Base-by-base conservation (phyloP, 1,139 yeast genomes). In the Kodamaea alishanica region DNA sequence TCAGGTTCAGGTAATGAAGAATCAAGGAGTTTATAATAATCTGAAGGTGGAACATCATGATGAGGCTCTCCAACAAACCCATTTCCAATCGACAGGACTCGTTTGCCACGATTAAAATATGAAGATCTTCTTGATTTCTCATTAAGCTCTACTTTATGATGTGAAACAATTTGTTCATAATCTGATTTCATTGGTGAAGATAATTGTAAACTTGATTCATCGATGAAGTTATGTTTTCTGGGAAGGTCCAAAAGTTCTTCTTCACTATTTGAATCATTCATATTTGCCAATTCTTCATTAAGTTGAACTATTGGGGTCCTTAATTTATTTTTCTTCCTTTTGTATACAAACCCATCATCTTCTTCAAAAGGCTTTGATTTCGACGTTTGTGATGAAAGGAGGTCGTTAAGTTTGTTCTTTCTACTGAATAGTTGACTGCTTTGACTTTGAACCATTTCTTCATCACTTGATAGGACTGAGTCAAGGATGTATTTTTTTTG, bases 61-160 rank as follows among this genome's bases (percentile, higher is more conserved):
- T 84, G 92, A 0, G 90, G 90, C 27, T 74, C 74, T 0, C 85
- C 88, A 2, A 63, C 69, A 47, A 78, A 79, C 2, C 92, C 92
- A 52, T 81, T 83, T 0, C 92, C 89, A 9, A 84, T 75, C 0
- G 90, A 81, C 54, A 86, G 84, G 2, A 82, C 76, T 28, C 94
- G 65, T 50, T 81, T 83, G 2, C 94, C 94, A 32, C 94, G 64
- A 37, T 73, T 73, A 35, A 70, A 57, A 44, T 79, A 62, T 0
- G 84, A 76, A 0, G 76, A 55, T 34, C 84, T 56, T 46, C 84
- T 29, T 30, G 10, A 11, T 22, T 30, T 30, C 8, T 15, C 33
- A 30, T 25, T 11, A 30, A 20, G 20, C 3, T 8, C 24, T 30
- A 28, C 33, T 30, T 10, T 9, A 9, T 25, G 33, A 15, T 15